These are phyloP conservation scores for Chaetomium cochliodes DNA, from an alignment of 495 filamentous ascomycete genomes.

Conservation along the genomic window DNA sequence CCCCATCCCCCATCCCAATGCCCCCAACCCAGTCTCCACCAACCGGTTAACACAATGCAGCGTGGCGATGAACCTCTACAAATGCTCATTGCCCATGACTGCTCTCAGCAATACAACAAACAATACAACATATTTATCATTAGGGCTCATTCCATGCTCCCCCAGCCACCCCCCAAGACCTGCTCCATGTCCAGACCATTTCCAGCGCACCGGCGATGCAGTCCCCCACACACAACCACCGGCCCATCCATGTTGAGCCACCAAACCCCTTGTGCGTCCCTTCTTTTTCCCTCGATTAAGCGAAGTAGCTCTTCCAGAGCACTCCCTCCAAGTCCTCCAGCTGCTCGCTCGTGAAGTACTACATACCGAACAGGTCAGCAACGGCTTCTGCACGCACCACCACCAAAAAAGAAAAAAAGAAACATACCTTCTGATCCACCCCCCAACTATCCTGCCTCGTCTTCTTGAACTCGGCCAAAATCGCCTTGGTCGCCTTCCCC, in stretches of 20 bases:
- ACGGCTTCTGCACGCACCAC: neutral
- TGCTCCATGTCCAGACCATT: neutral
- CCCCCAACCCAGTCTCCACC: too few relatives aligned
- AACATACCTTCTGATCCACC: conserved; percentile 87
- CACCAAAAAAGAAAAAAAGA: neutral
- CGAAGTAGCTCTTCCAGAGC: conserved; percentile 99
- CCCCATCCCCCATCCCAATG: too few relatives aligned
- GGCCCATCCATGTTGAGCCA: neutral
- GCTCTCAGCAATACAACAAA: too few relatives aligned
- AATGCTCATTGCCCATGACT: too few relatives aligned
- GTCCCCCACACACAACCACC: too few relatives aligned
- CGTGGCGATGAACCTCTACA: too few relatives aligned
- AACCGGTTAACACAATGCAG: too few relatives aligned
- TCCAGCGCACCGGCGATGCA: neutral
- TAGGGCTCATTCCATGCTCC: too few relatives aligned
- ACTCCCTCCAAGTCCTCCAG: conserved; percentile 94
- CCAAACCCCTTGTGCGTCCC: neutral
- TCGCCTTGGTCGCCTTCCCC: conserved; percentile 94
- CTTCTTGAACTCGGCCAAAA: conserved; percentile 98
- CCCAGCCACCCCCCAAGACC: neutral
- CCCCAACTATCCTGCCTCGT: conserved; percentile 99
- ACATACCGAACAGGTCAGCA: conserved; percentile 27
- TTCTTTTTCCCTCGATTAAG: conserved; percentile 45
- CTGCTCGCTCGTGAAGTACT: conserved; percentile 92
- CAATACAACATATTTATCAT: too few relatives aligned